Conservation (phyloP, 306 rosid genomes). For the Fagus sylvatica region DNA sequence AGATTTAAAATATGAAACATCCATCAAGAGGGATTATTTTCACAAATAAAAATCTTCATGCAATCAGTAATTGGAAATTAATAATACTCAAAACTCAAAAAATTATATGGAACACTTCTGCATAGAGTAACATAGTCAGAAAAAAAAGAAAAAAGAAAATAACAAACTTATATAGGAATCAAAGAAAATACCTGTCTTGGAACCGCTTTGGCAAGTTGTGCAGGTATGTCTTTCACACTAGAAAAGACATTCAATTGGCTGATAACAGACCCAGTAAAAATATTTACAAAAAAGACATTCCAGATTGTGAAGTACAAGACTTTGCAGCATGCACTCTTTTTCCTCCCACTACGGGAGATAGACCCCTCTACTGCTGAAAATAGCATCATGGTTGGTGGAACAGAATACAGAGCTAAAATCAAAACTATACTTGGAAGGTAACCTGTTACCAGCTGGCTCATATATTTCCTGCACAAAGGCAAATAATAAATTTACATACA, state of each 20-base stretch:
- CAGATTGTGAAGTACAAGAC: conserved; percentile 85
- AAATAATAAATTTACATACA: conserved; percentile 18
- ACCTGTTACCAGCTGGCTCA: conserved; percentile 75
- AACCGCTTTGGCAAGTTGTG: conserved; percentile 77
- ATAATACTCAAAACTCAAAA: background rate
- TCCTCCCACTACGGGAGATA: conserved; percentile 86
- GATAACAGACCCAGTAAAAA: conserved; percentile 79
- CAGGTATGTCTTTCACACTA: conserved; percentile 73
- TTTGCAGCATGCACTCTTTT: conserved; percentile 86
- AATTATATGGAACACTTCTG: background rate
- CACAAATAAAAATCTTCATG: background rate
- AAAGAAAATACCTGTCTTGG: conserved; percentile 71
- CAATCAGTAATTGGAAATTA: background rate
- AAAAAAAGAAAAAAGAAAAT: background rate
- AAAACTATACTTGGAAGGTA: conserved; percentile 93
- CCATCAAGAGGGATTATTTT: background rate
- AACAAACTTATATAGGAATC: conserved; percentile 7
- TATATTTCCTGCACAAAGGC: conserved; percentile 51
- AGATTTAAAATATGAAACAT: background rate
- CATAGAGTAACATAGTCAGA: background rate
- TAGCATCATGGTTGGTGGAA: conserved; percentile 82
- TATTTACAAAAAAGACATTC: conserved; percentile 91
- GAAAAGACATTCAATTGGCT: conserved; percentile 58
- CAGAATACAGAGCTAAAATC: conserved; percentile 59
- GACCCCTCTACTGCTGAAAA: conserved; percentile 77